Evolutionary conservation across 2,329 filamentous ascomycete species (phyloP).

Genomic region (Penicillium occitanis): DNA sequence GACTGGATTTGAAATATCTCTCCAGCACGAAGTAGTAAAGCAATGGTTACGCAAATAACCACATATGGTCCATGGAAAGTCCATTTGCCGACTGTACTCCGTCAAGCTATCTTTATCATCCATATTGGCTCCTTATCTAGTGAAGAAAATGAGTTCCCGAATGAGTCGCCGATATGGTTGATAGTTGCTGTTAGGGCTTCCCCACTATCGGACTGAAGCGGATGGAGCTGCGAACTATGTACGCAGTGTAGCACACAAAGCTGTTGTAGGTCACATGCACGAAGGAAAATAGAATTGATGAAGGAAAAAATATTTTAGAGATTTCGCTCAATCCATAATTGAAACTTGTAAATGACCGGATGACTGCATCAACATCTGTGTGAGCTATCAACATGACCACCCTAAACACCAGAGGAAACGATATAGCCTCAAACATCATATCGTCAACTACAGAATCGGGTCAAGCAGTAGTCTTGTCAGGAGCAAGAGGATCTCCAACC

Average conservation of each 20-base stretch:
- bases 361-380: not conserved
- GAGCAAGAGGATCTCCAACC: conserved; percentile 2
- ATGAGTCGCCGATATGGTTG: not conserved
- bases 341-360: not conserved
- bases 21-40: not conserved
- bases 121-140: not conserved
- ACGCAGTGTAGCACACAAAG: not conserved
- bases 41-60: not conserved
- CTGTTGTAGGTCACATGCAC: not conserved
- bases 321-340: not conserved
- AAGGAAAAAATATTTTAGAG: not conserved
- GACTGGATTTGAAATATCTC: not conserved
- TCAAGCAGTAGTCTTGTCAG: conserved; percentile 14
- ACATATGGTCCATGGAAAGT: not conserved
- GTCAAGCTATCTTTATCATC: not conserved
- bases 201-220: not conserved
- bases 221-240: not conserved
- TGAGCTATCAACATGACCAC: not conserved
- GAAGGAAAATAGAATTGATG: not conserved
- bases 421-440: not conserved
- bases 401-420: not conserved
- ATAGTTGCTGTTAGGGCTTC: not conserved
- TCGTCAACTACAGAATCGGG: not conserved
- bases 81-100: not conserved
- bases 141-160: not conserved